Percentiles rank a stretch among this genome's conserved stretches.
These are phyloP conservation scores for Nannochloris sp. DNA, from an alignment of 139 green algal genomes.

Conservation along the genomic window DNA sequence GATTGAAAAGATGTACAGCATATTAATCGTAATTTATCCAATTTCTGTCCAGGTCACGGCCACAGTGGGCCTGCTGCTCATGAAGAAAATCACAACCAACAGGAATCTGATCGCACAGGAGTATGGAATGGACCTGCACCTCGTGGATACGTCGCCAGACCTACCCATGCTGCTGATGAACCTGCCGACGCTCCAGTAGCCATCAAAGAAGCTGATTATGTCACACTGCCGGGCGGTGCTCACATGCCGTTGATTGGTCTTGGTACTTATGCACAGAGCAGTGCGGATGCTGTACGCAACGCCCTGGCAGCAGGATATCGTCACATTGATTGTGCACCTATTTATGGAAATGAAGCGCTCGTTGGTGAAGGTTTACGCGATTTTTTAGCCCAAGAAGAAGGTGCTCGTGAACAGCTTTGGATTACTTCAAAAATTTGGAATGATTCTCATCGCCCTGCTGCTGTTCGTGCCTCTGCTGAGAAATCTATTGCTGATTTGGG, in stretches of 20 bases:
- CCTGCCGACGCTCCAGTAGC: not conserved
- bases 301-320: constrained; percentile 51
- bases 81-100: not conserved
- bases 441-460: constrained; percentile 48
- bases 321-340: constrained; percentile 68
- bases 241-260: constrained; percentile 63
- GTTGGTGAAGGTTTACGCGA: constrained; percentile 58
- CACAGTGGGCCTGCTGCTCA: too few species aligned
- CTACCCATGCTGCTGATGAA: constrained; percentile 3
- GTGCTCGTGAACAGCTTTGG: constrained; percentile 60
- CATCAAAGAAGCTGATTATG: constrained; percentile 21
- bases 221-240: constrained; percentile 39
- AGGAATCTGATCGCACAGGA: constrained; percentile 44
- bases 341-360: constrained; percentile 64
- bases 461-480: constrained; percentile 44
- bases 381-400: constrained; percentile 27
- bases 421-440: constrained; percentile 79
- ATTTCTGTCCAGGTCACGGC: not conserved
- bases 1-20: too few species aligned
- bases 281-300: constrained; percentile 31
- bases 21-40: too few species aligned
- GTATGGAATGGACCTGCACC: constrained; percentile 76
- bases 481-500: constrained; percentile 60
- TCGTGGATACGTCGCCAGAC: constrained; percentile 16
- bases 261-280: constrained; percentile 53